Evolutionary conservation across 257 asterid species (phyloP).

Genomic region (Fraxinus anomala): DNA sequence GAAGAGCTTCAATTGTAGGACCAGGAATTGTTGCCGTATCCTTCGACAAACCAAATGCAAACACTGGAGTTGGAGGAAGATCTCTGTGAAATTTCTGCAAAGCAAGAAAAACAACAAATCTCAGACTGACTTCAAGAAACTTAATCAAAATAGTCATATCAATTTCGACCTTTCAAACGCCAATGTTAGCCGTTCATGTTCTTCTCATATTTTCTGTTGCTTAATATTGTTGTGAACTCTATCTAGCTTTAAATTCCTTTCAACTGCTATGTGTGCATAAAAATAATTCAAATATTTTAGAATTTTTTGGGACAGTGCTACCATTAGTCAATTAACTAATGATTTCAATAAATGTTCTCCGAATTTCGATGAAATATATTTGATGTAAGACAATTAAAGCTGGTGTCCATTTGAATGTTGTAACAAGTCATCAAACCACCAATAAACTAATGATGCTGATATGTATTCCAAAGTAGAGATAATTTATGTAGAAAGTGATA

Average conservation of each 20-base stretch:
- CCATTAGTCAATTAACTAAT: background rate
- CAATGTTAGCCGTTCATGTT: background rate
- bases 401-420: background rate
- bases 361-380: background rate
- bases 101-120: background rate
- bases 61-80: conserved; percentile 66
- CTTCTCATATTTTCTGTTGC: background rate
- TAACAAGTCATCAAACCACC: conserved; percentile 2
- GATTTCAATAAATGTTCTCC: background rate
- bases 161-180: background rate
- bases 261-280: background rate
- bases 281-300: background rate
- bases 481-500: conserved; percentile 2
- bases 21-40: conserved; percentile 74
- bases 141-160: too few relatives aligned
- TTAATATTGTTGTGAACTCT: background rate
- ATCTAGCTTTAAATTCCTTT: background rate
- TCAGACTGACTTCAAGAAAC: too few relatives aligned
- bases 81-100: conserved; percentile 84
- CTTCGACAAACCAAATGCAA: conserved; percentile 66
- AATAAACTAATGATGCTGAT: conserved; percentile 35
- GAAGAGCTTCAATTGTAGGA: conserved; percentile 83
- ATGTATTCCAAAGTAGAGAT: conserved; percentile 26
- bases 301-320: background rate
- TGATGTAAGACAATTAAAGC: conserved; percentile 5